Evolutionary conservation across 2,329 filamentous ascomycete species (phyloP).

Genomic region (Pleochaeta shiraiana): DNA sequence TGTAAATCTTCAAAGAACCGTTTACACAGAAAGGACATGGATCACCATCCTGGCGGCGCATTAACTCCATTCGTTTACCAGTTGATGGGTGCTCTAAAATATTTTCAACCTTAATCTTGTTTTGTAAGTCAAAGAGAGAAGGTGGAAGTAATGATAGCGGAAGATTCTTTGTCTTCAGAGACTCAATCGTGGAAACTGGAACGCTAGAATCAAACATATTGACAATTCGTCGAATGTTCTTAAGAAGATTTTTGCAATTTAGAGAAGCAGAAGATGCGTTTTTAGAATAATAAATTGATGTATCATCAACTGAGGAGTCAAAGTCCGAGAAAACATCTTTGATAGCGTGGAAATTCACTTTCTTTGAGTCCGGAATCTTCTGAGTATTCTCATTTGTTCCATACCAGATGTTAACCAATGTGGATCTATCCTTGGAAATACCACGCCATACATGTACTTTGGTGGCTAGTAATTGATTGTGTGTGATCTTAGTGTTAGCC

Average conservation of each 20-base stretch:
- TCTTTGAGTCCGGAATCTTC: constrained; percentile 11
- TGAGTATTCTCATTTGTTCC: not conserved
- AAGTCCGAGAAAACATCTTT: constrained; percentile 44
- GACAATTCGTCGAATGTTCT: constrained; percentile 13
- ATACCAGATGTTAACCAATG: constrained; percentile 44
- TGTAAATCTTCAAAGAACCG: constrained; percentile 40
- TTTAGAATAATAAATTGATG: constrained; percentile 28
- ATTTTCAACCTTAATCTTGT: constrained; percentile 5
- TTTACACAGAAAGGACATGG: constrained; percentile 45
- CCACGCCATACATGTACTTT: constrained; percentile 31
- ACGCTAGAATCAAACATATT: constrained; percentile 21
- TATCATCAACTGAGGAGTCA: constrained; percentile 46
- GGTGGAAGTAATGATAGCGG: constrained; percentile 10
- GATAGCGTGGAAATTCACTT: constrained; percentile 38
- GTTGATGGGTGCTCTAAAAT: constrained; percentile 18
- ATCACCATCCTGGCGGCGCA: constrained; percentile 45
- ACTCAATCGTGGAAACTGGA: constrained; percentile 9
- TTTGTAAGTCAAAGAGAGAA: not conserved
- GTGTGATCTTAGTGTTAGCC: not conserved
- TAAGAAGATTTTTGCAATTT: not conserved
- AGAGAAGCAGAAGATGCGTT: not conserved
- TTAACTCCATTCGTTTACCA: constrained; percentile 32
- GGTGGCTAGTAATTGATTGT: not conserved
- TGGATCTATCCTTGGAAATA: constrained; percentile 43
- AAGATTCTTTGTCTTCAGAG: constrained; percentile 4